Evolutionary conservation across 2,329 filamentous ascomycete species (phyloP).

Genomic region (Paramyrothecium roridum): DNA sequence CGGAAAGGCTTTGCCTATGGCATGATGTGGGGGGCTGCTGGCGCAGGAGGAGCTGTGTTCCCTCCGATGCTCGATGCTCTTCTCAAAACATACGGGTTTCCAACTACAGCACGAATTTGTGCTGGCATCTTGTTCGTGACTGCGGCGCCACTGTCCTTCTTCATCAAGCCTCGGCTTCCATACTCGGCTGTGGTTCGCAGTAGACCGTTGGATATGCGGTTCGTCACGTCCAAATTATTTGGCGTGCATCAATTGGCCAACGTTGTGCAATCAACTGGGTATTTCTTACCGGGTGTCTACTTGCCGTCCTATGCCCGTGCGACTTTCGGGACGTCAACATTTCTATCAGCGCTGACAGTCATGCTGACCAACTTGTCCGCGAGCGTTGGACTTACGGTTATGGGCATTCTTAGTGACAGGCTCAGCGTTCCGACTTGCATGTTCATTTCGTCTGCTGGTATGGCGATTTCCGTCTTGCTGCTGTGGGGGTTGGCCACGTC

Average conservation of each 20-base stretch:
- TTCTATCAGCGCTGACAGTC: slow-evolving; percentile 47
- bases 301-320: slow-evolving; percentile 49
- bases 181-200: slow-evolving; percentile 21
- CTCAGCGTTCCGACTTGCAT: slow-evolving; percentile 46
- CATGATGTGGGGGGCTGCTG: slow-evolving; percentile 50
- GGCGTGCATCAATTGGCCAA: slow-evolving; percentile 53
- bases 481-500: slow-evolving; percentile 55
- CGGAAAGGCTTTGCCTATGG: slow-evolving; percentile 46
- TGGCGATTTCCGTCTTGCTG: slow-evolving; percentile 49
- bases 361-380: slow-evolving; percentile 53
- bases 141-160: slow-evolving; percentile 46
- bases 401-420: slow-evolving; percentile 51
- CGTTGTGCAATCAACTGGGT: slow-evolving; percentile 52
- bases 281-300: slow-evolving; percentile 58
- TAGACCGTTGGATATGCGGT: slow-evolving; percentile 34
- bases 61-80: slow-evolving; percentile 46
- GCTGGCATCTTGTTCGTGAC: slow-evolving; percentile 42
- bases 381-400: slow-evolving; percentile 49
- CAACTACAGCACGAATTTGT: slow-evolving; percentile 41
- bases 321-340: slow-evolving; percentile 39
- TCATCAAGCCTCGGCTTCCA: slow-evolving; percentile 49
- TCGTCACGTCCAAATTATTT: slow-evolving; percentile 48
- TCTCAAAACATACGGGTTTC: slow-evolving; percentile 39
- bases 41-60: slow-evolving; percentile 40
- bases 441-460: slow-evolving; percentile 49